Base-by-base conservation (phyloP, 2,329 filamentous ascomycete genomes). In the Ophiognomonia clavigignenti-juglandacearum region DNA sequence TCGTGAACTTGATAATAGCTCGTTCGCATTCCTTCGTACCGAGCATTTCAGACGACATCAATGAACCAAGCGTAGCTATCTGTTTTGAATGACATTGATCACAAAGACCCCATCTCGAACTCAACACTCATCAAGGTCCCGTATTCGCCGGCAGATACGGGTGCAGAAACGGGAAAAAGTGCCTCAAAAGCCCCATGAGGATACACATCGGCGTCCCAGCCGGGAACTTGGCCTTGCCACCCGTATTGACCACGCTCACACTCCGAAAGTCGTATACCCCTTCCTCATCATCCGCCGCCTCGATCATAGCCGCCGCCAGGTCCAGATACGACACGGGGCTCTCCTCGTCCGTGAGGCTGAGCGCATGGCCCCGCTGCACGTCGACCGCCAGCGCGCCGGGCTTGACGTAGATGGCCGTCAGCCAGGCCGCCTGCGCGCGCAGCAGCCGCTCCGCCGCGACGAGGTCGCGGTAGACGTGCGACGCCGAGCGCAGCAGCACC, bases 281-380 rank as follows among this genome's bases (percentile, higher is more conserved):
- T 3, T 61, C 55, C 10, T 52, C 45, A 34, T 64, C 64, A 27
- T 70, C 61, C 0, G 65, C 70, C 5, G 65, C 66, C 55, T 77
- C 71, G 16, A 75, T 60, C 74, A 77, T 77, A 1, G 56, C 72
- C 2, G 67, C 71, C 2, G 70, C 63, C 14, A 75, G 53, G 53
- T 75, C 73, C 4, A 68, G 32, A 40, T 70, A 76, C 1, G 58
- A 63, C 2, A 76, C 24, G 23, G 64, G 64, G 4, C 58, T 64
- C 42, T 69, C 59, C 41, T 70, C 57, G 6, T 29, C 37, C 8
- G 65, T 56, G 1, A 69, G 45, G 19, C 55, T 70, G 14, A 77
- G 53, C 37, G 43, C 48, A 53, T 76, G 69, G 3, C 72, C 73
- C 0, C 64, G 57, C 51, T 61, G 57, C 3, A 58, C 39, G 47